A percentile compares a stretch with the other conserved stretches of the same genome.
phyloP scores from a whole-genome alignment of 352 stramenopile genomes.

The Phytophthora pluvialis region DNA sequence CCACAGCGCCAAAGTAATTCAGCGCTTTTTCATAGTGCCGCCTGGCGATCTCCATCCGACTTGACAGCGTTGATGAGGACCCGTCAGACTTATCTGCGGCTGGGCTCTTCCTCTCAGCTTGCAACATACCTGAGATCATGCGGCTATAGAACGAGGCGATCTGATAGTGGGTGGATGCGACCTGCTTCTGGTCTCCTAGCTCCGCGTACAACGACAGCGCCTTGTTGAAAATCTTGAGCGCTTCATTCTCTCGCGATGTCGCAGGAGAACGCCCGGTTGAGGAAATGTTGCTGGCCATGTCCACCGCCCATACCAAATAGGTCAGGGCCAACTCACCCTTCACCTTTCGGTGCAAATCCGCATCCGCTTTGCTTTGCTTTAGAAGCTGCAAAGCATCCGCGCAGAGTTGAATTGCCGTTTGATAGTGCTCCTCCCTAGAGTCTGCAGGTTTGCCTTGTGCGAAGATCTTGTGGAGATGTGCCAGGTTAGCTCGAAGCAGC shows the following conservation, averaged over 20 bases:
- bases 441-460: constrained; percentile 52
- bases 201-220: constrained; percentile 80
- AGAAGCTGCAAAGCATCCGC: constrained; percentile 63
- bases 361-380: constrained; percentile 72
- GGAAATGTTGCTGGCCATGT: constrained; percentile 45
- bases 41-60: constrained; percentile 81
- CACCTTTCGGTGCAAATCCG: constrained; percentile 70
- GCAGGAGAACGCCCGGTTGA: constrained; percentile 13
- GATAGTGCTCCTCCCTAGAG: constrained; percentile 62
- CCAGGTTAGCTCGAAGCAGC: constrained; percentile 79
- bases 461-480: constrained; percentile 88
- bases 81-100: constrained; percentile 12
- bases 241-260: constrained; percentile 53
- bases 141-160: constrained; percentile 82
- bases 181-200: constrained; percentile 72
- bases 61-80: constrained; percentile 48
- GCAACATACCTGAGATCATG: constrained; percentile 57
- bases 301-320: constrained; percentile 84
- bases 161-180: constrained; percentile 84
- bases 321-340: constrained; percentile 83
- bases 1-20: constrained; percentile 72
- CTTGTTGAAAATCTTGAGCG: constrained; percentile 71
- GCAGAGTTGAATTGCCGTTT: constrained; percentile 67
- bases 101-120: constrained; percentile 19
- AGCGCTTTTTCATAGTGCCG: constrained; percentile 87